phyloP scores from a whole-genome alignment of 768 basidiomycete species.

The Pilatotrama ljubarskyi region DNA sequence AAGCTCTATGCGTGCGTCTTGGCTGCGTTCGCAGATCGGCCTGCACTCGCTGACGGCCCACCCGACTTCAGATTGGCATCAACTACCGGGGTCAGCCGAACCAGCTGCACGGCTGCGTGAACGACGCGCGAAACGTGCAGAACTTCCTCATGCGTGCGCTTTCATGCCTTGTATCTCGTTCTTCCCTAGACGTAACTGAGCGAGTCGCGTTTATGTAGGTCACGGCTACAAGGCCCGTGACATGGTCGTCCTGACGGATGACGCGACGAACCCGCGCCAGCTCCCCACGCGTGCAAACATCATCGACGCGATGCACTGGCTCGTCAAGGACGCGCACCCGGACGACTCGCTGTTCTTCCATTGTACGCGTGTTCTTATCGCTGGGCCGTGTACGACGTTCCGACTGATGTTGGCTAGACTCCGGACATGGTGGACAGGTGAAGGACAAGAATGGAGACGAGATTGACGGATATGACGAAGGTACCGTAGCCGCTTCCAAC shows the following conservation, averaged over 20 bases:
- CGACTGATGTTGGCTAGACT: slow-evolving; percentile 48
- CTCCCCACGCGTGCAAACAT: slow-evolving; percentile 84
- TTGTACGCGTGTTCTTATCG: slow-evolving; percentile 45
- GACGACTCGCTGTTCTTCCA: slow-evolving; percentile 93
- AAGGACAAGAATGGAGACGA: slow-evolving; percentile 84
- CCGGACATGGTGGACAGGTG: slow-evolving; percentile 93
- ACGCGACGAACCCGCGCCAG: slow-evolving; percentile 58
- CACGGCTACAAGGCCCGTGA: slow-evolving; percentile 50
- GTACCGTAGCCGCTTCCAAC: slow-evolving; percentile 35
- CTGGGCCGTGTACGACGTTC: not conserved
- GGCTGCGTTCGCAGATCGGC: not conserved
- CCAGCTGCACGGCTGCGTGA: slow-evolving; percentile 85
- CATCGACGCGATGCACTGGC: slow-evolving; percentile 86
- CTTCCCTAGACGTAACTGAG: too few relatives aligned
- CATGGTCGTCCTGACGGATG: slow-evolving; percentile 86
- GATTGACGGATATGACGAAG: slow-evolving; percentile 82
- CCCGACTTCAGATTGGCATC: slow-evolving; percentile 70
- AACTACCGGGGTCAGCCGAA: slow-evolving; percentile 73
- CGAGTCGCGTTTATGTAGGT: slow-evolving; percentile 6
- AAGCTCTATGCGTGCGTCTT: slow-evolving; percentile 77
- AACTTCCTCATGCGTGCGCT: slow-evolving; percentile 72
- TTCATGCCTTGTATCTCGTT: not conserved
- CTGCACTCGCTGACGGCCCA: not conserved
- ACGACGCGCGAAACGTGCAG: slow-evolving; percentile 83
- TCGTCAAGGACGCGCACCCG: slow-evolving; percentile 75